phyloP scores from a whole-genome alignment of 192 early-diverging fungal genomes.

The Kickxella alabastrina region DNA sequence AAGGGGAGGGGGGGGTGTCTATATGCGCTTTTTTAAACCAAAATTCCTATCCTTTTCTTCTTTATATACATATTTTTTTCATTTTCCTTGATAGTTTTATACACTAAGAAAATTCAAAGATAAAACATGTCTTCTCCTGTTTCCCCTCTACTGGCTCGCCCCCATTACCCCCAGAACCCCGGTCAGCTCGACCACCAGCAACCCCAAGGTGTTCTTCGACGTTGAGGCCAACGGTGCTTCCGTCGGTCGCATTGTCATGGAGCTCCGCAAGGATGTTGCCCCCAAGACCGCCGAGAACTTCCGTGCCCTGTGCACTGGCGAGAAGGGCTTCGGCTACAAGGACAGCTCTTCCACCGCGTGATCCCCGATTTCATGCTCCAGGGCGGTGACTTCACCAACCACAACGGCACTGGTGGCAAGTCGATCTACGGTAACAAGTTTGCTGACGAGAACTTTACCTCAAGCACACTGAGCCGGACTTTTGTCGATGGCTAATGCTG shows the following conservation, averaged over 20 bases:
- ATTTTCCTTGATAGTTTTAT: too few relatives aligned
- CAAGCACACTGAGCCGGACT: conserved; percentile 63
- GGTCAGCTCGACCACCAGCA: too few relatives aligned
- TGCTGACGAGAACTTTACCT: conserved; percentile 73
- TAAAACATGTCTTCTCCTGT: too few relatives aligned
- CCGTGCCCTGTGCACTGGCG: conserved; percentile 56
- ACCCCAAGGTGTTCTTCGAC: too few relatives aligned
- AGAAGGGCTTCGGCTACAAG: conserved; percentile 58
- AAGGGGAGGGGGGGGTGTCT: too few relatives aligned
- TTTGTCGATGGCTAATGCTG: conserved; percentile 83
- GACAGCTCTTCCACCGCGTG: conserved; percentile 80
- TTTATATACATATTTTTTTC: too few relatives aligned
- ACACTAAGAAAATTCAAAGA: too few relatives aligned
- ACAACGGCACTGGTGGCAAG: conserved; percentile 78
- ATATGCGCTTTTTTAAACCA: too few relatives aligned
- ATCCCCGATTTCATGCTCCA: conserved; percentile 89
- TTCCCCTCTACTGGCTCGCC: too few relatives aligned
- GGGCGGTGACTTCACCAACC: conserved; percentile 78
- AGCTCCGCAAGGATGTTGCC: conserved; percentile 68
- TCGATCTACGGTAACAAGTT: conserved; percentile 79
- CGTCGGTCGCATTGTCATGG: conserved; percentile 24
- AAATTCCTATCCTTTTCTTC: too few relatives aligned
- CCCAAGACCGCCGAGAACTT: conserved; percentile 98
- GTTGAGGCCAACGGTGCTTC: conserved; percentile 14
- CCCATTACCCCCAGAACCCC: too few relatives aligned